Evolutionary conservation across 1,284 basidiomycete species (phyloP).

Genomic region (Apiotrichum akiyoshidainum): DNA sequence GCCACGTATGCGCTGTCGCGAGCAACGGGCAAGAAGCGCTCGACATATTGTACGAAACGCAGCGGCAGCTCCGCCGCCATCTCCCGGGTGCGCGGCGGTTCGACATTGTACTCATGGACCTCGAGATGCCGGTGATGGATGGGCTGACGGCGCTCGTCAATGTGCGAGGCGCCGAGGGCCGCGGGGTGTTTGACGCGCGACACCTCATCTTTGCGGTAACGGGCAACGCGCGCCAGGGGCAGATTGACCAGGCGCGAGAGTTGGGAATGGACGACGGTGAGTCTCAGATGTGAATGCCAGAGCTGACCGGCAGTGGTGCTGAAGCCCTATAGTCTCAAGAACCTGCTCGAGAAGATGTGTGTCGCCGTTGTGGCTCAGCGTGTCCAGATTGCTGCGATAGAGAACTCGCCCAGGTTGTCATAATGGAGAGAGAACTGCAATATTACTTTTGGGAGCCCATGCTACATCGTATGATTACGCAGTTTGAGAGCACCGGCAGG

Average conservation of each 20-base stretch:
- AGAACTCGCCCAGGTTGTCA: too few species aligned
- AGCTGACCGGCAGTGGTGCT: constrained; percentile 12
- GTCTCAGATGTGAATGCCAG: not conserved
- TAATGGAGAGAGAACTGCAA: too few species aligned
- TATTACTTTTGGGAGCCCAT: too few species aligned
- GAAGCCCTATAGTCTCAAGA: constrained; percentile 28
- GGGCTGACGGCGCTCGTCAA: constrained; percentile 41
- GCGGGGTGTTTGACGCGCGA: constrained; percentile 21
- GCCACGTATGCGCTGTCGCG: constrained; percentile 35
- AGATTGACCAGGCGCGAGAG: constrained; percentile 33
- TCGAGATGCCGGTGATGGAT: constrained; percentile 47
- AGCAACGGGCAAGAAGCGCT: constrained; percentile 47
- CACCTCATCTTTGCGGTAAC: constrained; percentile 46
- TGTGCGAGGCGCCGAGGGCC: constrained; percentile 38
- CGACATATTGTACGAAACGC: not conserved
- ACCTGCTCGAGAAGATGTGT: constrained; percentile 17
- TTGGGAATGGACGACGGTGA: constrained; percentile 34
- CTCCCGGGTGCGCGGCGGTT: constrained; percentile 1
- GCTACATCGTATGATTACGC: too few species aligned
- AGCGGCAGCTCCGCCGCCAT: not conserved
- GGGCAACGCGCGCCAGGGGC: constrained; percentile 40
- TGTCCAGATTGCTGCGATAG: too few species aligned
- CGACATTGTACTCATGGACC: constrained; percentile 30
- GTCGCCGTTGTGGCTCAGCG: too few species aligned
- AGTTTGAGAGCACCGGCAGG: too few species aligned